Conservation (phyloP, 768 basidiomycete species). For the Lentinula edodes region DNA sequence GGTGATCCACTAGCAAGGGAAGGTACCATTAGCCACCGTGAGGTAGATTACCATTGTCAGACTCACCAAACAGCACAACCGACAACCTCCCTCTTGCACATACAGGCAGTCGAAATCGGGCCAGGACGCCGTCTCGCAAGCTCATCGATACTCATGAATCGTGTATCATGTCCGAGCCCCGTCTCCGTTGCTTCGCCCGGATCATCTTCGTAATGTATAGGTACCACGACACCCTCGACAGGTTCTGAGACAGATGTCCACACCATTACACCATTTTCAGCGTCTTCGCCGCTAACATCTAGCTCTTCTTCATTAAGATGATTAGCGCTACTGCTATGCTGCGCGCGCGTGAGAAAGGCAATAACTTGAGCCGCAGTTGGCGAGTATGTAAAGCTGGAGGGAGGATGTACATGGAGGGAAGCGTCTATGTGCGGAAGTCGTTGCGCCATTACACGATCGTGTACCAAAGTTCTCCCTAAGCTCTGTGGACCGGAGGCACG, state of each 20-base stretch:
- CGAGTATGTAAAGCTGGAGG: not conserved
- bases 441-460: not conserved
- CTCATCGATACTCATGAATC: not conserved
- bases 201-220: conserved; percentile 54
- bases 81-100: conserved; percentile 62
- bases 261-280: conserved; percentile 21
- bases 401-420: conserved; percentile 2
- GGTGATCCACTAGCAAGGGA: conserved; percentile 49
- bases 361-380: not conserved
- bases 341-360: not conserved
- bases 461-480: not conserved
- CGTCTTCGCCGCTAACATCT: not conserved
- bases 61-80: conserved; percentile 58
- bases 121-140: not conserved
- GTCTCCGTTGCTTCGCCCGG: conserved; percentile 31
- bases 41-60: not conserved
- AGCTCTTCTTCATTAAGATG: not conserved
- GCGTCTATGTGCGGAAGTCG: conserved; percentile 2
- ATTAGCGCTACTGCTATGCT: not conserved
- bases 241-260: conserved; percentile 57
- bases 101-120: conserved; percentile 43
- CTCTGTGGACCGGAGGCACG: not conserved
- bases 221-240: conserved; percentile 43
- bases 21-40: conserved; percentile 9
- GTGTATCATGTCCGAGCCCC: conserved; percentile 21